Conservation (phyloP, 2,329 filamentous ascomycete genomes). For the Remersonia thermophila region DNA sequence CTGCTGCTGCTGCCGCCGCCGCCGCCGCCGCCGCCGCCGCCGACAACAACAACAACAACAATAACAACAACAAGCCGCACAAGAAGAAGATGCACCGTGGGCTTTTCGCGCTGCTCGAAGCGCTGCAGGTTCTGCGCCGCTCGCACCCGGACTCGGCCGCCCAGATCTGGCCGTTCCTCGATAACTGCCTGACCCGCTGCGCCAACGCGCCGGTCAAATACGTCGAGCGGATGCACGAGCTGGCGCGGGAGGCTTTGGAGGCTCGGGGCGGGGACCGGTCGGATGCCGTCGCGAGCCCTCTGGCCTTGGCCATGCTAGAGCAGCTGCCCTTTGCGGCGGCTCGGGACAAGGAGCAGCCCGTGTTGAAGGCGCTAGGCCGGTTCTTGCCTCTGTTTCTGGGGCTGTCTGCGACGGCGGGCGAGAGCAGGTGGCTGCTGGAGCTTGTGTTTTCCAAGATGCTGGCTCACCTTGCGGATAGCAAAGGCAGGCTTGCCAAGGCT, state of each 20-base stretch:
- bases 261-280: constrained; percentile 21
- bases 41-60: too few species aligned
- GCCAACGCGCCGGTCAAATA: constrained; percentile 71
- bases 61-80: too few species aligned
- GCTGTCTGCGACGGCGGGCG: constrained; percentile 38
- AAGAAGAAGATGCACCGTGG: constrained; percentile 23
- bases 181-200: constrained; percentile 70
- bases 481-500: constrained; percentile 14
- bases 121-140: constrained; percentile 23
- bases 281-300: constrained; percentile 41
- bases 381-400: constrained; percentile 49
- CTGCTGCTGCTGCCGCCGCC: too few species aligned
- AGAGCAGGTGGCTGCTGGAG: constrained; percentile 34
- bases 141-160: constrained; percentile 24
- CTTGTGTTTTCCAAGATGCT: constrained; percentile 31
- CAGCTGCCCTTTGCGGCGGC: constrained; percentile 58
- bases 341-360: constrained; percentile 33
- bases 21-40: too few species aligned
- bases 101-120: constrained; percentile 34
- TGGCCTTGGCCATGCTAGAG: constrained; percentile 60
- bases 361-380: constrained; percentile 35
- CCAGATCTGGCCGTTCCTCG: constrained; percentile 56
- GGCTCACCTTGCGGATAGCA: constrained; percentile 24
- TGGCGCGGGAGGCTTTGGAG: constrained; percentile 27
- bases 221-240: constrained; percentile 53